Base-by-base conservation (phyloP, 805 yeast species). In the Maudiozyma bulderi region DNA sequence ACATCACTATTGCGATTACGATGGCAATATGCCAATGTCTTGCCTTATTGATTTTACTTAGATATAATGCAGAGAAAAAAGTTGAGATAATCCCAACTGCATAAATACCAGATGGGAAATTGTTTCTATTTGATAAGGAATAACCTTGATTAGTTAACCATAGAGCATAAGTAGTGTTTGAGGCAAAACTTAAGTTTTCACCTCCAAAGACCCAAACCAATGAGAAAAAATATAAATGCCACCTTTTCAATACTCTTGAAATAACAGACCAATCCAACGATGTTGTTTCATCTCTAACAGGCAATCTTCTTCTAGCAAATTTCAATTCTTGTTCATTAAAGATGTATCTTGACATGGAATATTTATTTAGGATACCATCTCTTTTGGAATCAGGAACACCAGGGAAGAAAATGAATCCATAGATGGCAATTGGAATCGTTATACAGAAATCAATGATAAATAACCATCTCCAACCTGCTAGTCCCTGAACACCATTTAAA, bases 391-490 rank as follows among this genome's bases (percentile, higher is more conserved):
- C 46, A 8, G 83, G 82, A 2, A 72, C 67, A 57, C 80, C 84
- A 10, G 86, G 86, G 59, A 81, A 78, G 48, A 73, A 74, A 3
- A 82, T 44, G 39, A 77, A 69, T 0, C 86, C 85, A 53, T 74
- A 78, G 4, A 79, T 37, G 3, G 77, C 75, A 48, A 81, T 74
- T 1, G 84, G 84, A 3, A 80, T 57, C 0, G 85, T 79, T 43
- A 80, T 70, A 33, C 77, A 56, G 54, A 78, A 80, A 62, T 81
- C 84, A 52, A 81, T 77, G 43, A 81, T 76, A 57, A 79, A 81
- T n/a, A 80, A 60, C 85, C 85, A 80, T 61, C 81, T 71, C 84
- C 84, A 80, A 7, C 86, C 85, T 3, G 72, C 70, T 13, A 80
- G 59, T 0, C 81, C 81, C n/a, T 63, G 60, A 20, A 54, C 59